Conservation (phyloP, 2,329 filamentous ascomycete species). For the Chrysosporium keratinophilum region DNA sequence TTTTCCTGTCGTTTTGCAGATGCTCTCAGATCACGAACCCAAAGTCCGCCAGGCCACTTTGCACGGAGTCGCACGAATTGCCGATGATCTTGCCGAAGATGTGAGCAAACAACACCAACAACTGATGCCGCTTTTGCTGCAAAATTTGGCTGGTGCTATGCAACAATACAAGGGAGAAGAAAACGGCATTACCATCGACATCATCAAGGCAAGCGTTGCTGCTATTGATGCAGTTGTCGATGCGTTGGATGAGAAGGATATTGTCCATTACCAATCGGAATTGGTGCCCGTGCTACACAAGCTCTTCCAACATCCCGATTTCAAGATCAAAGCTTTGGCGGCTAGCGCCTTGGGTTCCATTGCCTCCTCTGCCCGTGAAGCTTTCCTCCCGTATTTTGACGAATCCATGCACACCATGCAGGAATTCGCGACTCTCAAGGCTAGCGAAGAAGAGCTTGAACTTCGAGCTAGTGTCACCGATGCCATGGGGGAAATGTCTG, state of each 20-base stretch:
- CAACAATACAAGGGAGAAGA: conserved; percentile 54
- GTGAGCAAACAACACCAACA: conserved; percentile 74
- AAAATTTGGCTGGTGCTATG: conserved; percentile 77
- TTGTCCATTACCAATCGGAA: conserved; percentile 69
- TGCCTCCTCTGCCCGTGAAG: conserved; percentile 69
- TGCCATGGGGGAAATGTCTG: conserved; percentile 83
- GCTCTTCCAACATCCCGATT: conserved; percentile 73
- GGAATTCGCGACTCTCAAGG: conserved; percentile 73
- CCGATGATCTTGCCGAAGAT: conserved; percentile 87
- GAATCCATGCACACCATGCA: conserved; percentile 83
- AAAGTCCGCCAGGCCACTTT: conserved; percentile 79
- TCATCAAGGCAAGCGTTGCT: conserved; percentile 80
- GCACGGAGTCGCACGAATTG: conserved; percentile 76
- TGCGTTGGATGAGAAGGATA: conserved; percentile 67
- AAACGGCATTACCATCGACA: conserved; percentile 66
- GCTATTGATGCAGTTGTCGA: conserved; percentile 87
- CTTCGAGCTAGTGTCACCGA: conserved; percentile 84
- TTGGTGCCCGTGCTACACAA: conserved; percentile 75
- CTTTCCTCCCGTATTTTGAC: conserved; percentile 85
- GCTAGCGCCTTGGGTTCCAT: conserved; percentile 85
- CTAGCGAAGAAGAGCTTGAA: conserved; percentile 78
- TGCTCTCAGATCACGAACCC: conserved; percentile 72
- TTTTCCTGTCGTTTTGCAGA: conserved; percentile 70
- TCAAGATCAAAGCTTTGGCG: conserved; percentile 79
- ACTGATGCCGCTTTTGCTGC: conserved; percentile 72